Base-by-base conservation (phyloP, 176 grass and related monocot genomes). In the Typha latifolia region DNA sequence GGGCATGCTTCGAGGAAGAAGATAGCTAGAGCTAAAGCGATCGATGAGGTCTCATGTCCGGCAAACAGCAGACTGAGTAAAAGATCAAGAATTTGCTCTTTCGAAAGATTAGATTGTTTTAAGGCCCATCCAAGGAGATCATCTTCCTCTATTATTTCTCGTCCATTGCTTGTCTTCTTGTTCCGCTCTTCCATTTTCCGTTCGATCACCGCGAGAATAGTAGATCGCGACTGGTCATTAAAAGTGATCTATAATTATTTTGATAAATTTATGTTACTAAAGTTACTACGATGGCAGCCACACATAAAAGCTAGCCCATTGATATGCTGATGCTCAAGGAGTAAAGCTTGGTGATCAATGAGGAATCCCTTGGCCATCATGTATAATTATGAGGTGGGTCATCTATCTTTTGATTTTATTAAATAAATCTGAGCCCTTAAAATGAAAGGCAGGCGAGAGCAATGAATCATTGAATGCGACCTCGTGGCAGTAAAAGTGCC, bases 61-160 rank as follows among this genome's bases (percentile, higher is more conserved):
- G 85, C 94, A 7, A 99, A 93, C 16, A 99, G 89, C 86, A 99
- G 64, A 74, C 94, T 93, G 15, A 99, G 70, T 68, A 99, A 71
- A 12, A 99, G 89, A 76, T 99, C 94, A n/a, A 92, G 67, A 55
- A 99, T 93, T 79, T 99, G 89, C 34, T 99, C 94, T 34, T 84
- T 87, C 1, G 81, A 82, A 14, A 99, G 76, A 56, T 78, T 85
- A 3, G 85, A 87, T 11, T 92, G 78, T 48, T 80, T 89, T n/a
- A 90, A 29, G 14, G 85, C 80, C 88, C 88, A 97, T 68, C 85
- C 85, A 9, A 97, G 85, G 67, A 97, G 89, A 68, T 97, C 93
- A n/a, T 92, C 89, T 68, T 92, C 85, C 31, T 93, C 83, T 4
- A 69, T 52, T 15, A 5, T 63, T 23, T 63, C 69, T 21, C 68